Base-by-base conservation (phyloP, 495 filamentous ascomycete genomes). In the Penicillium ochrochloron region DNA sequence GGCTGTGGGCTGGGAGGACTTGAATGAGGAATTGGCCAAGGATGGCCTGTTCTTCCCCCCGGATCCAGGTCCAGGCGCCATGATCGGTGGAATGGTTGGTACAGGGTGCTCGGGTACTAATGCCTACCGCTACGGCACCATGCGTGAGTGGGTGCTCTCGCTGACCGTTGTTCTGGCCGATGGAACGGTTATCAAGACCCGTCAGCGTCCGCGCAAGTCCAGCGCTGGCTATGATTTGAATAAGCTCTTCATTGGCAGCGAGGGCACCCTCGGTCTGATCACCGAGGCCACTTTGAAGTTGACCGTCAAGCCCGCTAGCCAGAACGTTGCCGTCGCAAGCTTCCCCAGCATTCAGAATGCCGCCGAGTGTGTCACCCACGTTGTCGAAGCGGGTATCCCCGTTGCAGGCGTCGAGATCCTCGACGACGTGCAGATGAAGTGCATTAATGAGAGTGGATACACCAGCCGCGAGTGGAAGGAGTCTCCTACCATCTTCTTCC, bases 1-100 rank as follows among this genome's bases (percentile, higher is more conserved):
- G 7, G 87, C 85, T 0, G 73, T 89, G 9, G 87, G 87, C 23
- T 90, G 87, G 87, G 84, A 90, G 64, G 75, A 79, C 1, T 66
- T 90, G 46, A 89, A 90, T 62, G 85, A 86, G 61, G 77, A 82
- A 57, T 76, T 90, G 31, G 78, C 78, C 8, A 74, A 84, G 48
- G 68, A 84, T 37, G 84, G 84, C 8, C 78, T 90, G 0, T 89
- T 90, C 72, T 90, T 90, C 74, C 87, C 87, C 2, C 87, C 87
- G 10, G 87, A 89, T 63, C 87, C 87, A 0, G 87, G 87, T 6
- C 87, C 87, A 17, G 87, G 87, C 7, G 87, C 87, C 11, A 86
- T 85, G 83, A 89, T 90, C 55, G 87, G 87, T 21, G 87, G 87
- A 14, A 90, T 90, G 87, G 83, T 90, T 8, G 85, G 86, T 0